A percentile compares a stretch with the other conserved stretches of the same genome.
Evolutionary conservation across 2,329 filamentous ascomycete genomes (phyloP).

Genomic region (Epichloe gansuensis): DNA sequence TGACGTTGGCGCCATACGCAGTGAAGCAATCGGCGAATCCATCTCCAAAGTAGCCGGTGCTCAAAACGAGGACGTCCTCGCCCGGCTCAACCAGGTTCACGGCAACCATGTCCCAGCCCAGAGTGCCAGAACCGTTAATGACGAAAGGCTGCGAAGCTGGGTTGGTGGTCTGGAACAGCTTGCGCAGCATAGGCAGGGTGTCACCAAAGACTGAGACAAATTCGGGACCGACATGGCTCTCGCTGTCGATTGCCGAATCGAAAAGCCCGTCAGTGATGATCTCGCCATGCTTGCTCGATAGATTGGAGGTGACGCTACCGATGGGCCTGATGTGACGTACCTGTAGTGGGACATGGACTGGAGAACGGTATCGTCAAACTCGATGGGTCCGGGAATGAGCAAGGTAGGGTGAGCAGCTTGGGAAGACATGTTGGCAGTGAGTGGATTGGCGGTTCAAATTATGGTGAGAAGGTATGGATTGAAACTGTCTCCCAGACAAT

Average conservation of each 20-base stretch:
- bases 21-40: constrained; percentile 86
- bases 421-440: constrained; percentile 39
- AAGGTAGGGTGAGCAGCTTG: constrained; percentile 56
- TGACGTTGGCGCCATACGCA: constrained; percentile 81
- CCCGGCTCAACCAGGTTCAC: constrained; percentile 82
- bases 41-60: constrained; percentile 95
- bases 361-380: constrained; percentile 95
- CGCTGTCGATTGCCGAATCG: constrained; percentile 36
- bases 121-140: constrained; percentile 84
- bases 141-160: constrained; percentile 79
- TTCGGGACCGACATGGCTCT: constrained; percentile 81
- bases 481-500: neutral
- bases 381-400: constrained; percentile 93
- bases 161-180: constrained; percentile 85
- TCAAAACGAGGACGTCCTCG: constrained; percentile 82
- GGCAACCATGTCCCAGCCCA: constrained; percentile 95
- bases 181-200: constrained; percentile 72
- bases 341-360: constrained; percentile 92
- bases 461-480: neutral
- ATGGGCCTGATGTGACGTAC: constrained; percentile 29
- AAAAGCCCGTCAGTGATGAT: neutral
- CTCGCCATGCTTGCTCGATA: neutral
- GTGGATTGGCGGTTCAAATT: neutral
- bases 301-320: neutral
- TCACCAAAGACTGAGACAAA: constrained; percentile 91